phyloP scores from a whole-genome alignment of 2,329 filamentous ascomycete species.

The Aspergillus bombycis region DNA sequence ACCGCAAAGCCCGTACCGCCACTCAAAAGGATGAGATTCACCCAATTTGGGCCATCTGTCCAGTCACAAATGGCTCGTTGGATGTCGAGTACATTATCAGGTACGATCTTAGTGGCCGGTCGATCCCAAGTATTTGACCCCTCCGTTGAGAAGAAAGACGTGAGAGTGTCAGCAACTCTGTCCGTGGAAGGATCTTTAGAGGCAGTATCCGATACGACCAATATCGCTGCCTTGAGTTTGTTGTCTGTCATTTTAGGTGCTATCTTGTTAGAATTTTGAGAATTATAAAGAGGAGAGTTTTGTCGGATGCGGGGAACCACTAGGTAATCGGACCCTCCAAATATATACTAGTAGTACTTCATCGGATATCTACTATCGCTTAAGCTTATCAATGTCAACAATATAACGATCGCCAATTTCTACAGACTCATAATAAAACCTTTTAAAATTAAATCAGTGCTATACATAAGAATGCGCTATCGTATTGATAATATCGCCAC shows the following conservation, averaged over 20 bases:
- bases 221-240: conserved; percentile 70
- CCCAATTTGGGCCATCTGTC: conserved; percentile 66
- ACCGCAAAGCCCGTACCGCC: conserved; percentile 92
- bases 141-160: conserved; percentile 68
- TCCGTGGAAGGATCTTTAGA: conserved; percentile 78
- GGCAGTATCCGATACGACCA: conserved; percentile 91
- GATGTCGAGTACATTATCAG: conserved; percentile 75
- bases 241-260: conserved; percentile 32
- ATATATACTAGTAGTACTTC: neutral
- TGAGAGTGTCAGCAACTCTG: conserved; percentile 68
- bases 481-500: conserved; percentile 10
- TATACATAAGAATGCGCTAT: neutral
- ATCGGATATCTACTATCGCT: neutral
- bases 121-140: conserved; percentile 74
- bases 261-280: conserved; percentile 11
- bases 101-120: conserved; percentile 71
- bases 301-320: conserved; percentile 7
- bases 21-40: conserved; percentile 82
- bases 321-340: neutral
- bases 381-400: neutral
- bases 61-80: conserved; percentile 72
- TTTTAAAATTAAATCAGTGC: neutral
- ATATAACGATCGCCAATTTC: neutral
- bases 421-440: neutral
- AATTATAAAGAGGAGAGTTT: conserved; percentile 9